Conservation (phyloP, 306 rosid genomes). For the Quercus dentata region DNA sequence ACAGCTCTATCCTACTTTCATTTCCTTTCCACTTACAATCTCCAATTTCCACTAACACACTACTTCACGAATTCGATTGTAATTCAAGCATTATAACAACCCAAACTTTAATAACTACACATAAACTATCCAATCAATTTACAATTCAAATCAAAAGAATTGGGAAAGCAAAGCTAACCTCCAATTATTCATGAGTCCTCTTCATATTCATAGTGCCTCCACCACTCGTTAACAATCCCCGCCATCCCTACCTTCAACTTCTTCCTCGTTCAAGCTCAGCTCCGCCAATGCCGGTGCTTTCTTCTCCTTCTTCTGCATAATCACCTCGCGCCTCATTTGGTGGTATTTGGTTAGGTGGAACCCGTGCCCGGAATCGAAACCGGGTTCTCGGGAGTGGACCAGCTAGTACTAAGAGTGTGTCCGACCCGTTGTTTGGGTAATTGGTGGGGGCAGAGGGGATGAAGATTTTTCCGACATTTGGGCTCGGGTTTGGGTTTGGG, state of each 20-base stretch:
- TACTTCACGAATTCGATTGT: not conserved
- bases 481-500: not conserved
- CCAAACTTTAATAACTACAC: not conserved
- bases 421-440: constrained; percentile 61
- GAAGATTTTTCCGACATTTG: not conserved
- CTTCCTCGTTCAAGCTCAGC: constrained; percentile 63
- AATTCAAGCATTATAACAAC: not conserved
- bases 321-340: constrained; percentile 41
- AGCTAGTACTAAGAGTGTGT: constrained; percentile 66
- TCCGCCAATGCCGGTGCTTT: constrained; percentile 72
- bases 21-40: not conserved
- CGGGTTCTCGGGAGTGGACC: constrained; percentile 79
- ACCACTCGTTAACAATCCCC: constrained; percentile 83
- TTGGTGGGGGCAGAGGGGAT: constrained; percentile 19
- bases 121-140: too few relatives aligned
- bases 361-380: not conserved
- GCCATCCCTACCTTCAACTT: constrained; percentile 78
- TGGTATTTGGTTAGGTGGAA: constrained; percentile 42
- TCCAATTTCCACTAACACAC: not conserved
- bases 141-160: not conserved
- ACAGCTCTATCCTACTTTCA: not conserved
- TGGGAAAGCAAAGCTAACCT: constrained; percentile 43
- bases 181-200: constrained; percentile 85
- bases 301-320: constrained; percentile 33
- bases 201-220: constrained; percentile 78